Evolutionary conservation across 2,329 filamentous ascomycete species (phyloP).

Genomic region (Sporothrix mexicana): DNA sequence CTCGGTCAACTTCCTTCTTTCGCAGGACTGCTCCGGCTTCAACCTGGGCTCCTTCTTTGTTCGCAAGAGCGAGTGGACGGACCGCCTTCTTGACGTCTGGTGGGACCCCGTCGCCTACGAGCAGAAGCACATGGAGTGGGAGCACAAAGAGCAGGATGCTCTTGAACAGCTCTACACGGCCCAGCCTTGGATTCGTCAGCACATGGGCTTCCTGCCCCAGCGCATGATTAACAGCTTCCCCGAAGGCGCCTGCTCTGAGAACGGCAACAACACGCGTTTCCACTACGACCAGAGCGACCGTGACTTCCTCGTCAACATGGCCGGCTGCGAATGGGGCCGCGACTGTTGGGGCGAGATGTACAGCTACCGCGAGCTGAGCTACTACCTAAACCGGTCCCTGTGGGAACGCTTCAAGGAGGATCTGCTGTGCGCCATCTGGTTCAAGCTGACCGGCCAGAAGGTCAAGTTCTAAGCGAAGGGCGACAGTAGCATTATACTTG

Average conservation of each 20-base stretch:
- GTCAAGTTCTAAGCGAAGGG: conserved; percentile 57
- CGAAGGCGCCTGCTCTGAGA: conserved; percentile 82
- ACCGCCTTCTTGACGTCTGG: conserved; percentile 92
- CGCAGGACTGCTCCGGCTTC: conserved; percentile 95
- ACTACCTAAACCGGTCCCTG: conserved; percentile 79
- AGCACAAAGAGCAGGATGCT: conserved; percentile 97
- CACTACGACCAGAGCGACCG: conserved; percentile 87
- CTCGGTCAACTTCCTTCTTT: conserved; percentile 85
- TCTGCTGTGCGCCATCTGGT: conserved; percentile 64
- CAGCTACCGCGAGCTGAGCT: conserved; percentile 88
- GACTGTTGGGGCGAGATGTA: conserved; percentile 99
- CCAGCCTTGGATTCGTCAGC: conserved; percentile 90
- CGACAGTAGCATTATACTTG: neutral
- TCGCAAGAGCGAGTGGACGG: conserved; percentile 83
- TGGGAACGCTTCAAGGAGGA: conserved; percentile 81
- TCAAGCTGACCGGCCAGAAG: conserved; percentile 66
- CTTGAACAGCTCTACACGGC: conserved; percentile 89
- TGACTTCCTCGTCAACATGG: conserved; percentile 98
- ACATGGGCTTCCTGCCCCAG: conserved; percentile 87
- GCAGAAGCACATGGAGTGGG: conserved; percentile 98
- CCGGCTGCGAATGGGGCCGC: conserved; percentile 93
- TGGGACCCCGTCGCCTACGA: conserved; percentile 98
- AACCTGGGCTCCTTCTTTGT: conserved; percentile 97
- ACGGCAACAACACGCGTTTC: conserved; percentile 73
- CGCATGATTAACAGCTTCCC: conserved; percentile 95